Evolutionary conservation across 225 moss, liverwort and hornwort species (phyloP).

Genomic region (Sphagnum tenellum): DNA sequence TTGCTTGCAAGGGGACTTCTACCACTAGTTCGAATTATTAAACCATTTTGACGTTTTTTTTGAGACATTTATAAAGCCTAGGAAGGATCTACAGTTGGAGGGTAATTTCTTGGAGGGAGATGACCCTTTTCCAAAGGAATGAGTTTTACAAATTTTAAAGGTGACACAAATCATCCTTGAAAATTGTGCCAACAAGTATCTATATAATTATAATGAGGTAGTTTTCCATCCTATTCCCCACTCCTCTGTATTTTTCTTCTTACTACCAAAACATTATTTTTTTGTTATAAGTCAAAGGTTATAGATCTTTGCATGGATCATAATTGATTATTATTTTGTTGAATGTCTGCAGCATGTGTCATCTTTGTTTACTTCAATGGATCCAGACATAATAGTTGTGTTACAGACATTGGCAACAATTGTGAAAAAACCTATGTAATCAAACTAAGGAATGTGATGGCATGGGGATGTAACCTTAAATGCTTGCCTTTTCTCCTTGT

Average conservation of each 20-base stretch:
- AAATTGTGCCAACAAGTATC: slow-evolving; percentile 76
- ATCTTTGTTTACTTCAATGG: slow-evolving; percentile 79
- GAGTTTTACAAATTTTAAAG: slow-evolving; percentile 80
- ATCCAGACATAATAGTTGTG: slow-evolving; percentile 83
- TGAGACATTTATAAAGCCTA: slow-evolving; percentile 77
- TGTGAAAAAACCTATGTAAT: slow-evolving; percentile 85
- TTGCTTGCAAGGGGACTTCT: slow-evolving; percentile 66
- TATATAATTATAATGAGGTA: slow-evolving; percentile 96
- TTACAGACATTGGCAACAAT: slow-evolving; percentile 90
- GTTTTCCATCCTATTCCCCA: too few species aligned
- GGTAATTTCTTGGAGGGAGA: slow-evolving; percentile 63
- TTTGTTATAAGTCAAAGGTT: too few species aligned
- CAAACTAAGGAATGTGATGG: slow-evolving; percentile 97
- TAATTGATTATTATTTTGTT: too few species aligned
- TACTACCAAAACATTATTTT: too few species aligned
- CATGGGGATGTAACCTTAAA: slow-evolving; percentile 88
- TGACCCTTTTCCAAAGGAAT: slow-evolving; percentile 64
- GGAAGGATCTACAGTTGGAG: slow-evolving; percentile 91
- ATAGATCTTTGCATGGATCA: too few species aligned
- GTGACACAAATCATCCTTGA: slow-evolving; percentile 92
- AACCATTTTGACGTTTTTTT: slow-evolving; percentile 91
- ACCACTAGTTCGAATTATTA: slow-evolving; percentile 94
- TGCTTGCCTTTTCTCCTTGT: slow-evolving; percentile 89
- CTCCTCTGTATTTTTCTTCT: too few species aligned
- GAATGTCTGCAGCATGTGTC: slow-evolving; percentile 73